Percentiles rank a stretch among this genome's conserved stretches.
Evolutionary conservation across 1,284 basidiomycete genomes (phyloP).

Genomic region (Bondarzewia mesenterica): DNA sequence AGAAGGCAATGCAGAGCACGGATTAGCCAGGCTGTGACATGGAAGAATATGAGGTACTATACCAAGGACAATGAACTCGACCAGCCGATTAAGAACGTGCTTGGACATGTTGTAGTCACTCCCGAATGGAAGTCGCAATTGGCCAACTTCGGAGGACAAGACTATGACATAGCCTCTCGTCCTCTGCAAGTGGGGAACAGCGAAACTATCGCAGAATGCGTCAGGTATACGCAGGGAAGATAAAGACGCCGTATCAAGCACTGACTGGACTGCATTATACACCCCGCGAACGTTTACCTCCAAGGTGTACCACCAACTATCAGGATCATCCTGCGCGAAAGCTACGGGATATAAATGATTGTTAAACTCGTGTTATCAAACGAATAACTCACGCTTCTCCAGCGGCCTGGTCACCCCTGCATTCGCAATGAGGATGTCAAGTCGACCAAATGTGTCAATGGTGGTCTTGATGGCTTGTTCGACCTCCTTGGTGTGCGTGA

Average conservation of each 20-base stretch:
- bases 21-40: not conserved
- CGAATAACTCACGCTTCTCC: not conserved
- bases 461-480: slow-evolving; percentile 5
- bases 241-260: not conserved
- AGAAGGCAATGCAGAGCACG: not conserved
- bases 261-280: slow-evolving; percentile 5
- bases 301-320: slow-evolving; percentile 3
- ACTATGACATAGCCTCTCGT: slow-evolving; percentile 7
- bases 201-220: not conserved
- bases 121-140: slow-evolving; percentile 1
- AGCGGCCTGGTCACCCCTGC: slow-evolving; percentile 1
- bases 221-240: too few species aligned
- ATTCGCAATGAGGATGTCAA: slow-evolving; percentile 14
- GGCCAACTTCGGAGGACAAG: slow-evolving; percentile 5
- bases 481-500: not conserved
- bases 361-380: not conserved
- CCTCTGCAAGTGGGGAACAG: slow-evolving; percentile 6
- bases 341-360: not conserved
- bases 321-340: slow-evolving; percentile 2
- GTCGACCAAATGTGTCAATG: slow-evolving; percentile 9
- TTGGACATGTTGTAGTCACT: slow-evolving; percentile 10
- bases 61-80: slow-evolving; percentile 11
- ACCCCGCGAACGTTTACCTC: slow-evolving; percentile 8
- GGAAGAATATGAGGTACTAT: not conserved
- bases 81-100: slow-evolving; percentile 6